Conservation (phyloP, 2,329 filamentous ascomycete species). For the Xylariaceae sp. region DNA sequence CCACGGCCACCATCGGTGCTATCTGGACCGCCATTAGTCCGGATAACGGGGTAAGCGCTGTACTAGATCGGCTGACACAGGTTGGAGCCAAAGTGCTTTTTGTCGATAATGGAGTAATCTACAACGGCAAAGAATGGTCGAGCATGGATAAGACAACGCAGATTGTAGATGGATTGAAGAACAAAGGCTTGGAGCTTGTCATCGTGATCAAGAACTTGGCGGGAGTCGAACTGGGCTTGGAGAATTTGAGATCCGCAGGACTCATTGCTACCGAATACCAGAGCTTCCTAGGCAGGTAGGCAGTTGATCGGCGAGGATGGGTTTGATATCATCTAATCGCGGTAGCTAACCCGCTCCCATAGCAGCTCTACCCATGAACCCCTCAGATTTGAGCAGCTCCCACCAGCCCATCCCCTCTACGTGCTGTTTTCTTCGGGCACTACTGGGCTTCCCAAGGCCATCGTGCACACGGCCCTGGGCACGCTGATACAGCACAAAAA, state of each 20-base stretch:
- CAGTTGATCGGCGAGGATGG: neutral
- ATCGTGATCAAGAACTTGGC: conserved; percentile 75
- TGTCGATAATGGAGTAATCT: conserved; percentile 84
- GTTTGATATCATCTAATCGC: neutral
- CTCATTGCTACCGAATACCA: conserved; percentile 53
- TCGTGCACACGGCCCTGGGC: conserved; percentile 88
- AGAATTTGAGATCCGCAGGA: conserved; percentile 47
- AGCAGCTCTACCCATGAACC: conserved; percentile 49
- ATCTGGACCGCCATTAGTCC: conserved; percentile 94
- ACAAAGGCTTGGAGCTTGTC: conserved; percentile 68
- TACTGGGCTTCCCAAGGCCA: conserved; percentile 86
- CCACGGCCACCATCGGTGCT: conserved; percentile 79
- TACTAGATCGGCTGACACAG: conserved; percentile 84
- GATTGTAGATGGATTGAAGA: conserved; percentile 68
- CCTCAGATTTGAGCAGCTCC: conserved; percentile 75
- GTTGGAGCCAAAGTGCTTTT: conserved; percentile 85
- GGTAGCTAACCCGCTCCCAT: conserved; percentile 33
- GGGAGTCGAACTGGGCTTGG: conserved; percentile 48
- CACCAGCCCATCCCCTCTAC: conserved; percentile 87
- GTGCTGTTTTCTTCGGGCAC: conserved; percentile 94
- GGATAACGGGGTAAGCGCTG: conserved; percentile 89
- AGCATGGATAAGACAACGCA: conserved; percentile 79
- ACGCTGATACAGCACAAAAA: conserved; percentile 97
- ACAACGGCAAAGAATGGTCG: conserved; percentile 91
- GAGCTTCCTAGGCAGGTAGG: conserved; percentile 49